A percentile compares a stretch with the other conserved stretches of the same genome.
Evolutionary conservation across 106 monocot genomes (phyloP).

Genomic region (Dendrobium nobile): DNA sequence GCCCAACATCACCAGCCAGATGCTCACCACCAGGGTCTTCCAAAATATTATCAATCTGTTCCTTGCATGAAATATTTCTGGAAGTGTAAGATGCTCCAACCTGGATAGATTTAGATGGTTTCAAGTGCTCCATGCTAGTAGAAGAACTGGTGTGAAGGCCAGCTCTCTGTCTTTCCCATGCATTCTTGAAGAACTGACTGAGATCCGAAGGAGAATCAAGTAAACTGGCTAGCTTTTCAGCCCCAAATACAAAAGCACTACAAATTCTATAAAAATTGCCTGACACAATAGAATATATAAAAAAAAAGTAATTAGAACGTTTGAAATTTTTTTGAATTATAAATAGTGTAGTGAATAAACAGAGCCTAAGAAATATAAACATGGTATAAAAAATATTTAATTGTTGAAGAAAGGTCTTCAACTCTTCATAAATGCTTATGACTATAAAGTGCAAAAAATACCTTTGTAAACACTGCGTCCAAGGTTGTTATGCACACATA

Average conservation of each 20-base stretch:
- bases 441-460: conserved; percentile 19
- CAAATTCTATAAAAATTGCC: conserved; percentile 42
- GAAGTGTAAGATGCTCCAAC: background rate
- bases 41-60: background rate
- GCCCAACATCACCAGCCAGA: conserved; percentile 1
- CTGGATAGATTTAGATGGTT: conserved; percentile 6
- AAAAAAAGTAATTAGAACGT: background rate
- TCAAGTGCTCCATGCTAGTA: conserved; percentile 9
- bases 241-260: conserved; percentile 80
- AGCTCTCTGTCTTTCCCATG: conserved; percentile 68
- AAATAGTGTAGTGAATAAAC: background rate
- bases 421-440: background rate
- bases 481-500: conserved; percentile 86
- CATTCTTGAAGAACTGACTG: conserved; percentile 68
- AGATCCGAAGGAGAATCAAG: conserved; percentile 59
- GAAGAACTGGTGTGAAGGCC: conserved; percentile 56
- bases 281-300: background rate
- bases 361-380: background rate
- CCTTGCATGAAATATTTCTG: background rate
- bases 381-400: background rate
- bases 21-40: conserved; percentile 10
- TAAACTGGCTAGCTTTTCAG: conserved; percentile 50
- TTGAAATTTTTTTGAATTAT: background rate
- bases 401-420: background rate
- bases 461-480: conserved; percentile 95